Conservation (phyloP, 345 rosid genomes). For the Dipteronia sinensis region DNA sequence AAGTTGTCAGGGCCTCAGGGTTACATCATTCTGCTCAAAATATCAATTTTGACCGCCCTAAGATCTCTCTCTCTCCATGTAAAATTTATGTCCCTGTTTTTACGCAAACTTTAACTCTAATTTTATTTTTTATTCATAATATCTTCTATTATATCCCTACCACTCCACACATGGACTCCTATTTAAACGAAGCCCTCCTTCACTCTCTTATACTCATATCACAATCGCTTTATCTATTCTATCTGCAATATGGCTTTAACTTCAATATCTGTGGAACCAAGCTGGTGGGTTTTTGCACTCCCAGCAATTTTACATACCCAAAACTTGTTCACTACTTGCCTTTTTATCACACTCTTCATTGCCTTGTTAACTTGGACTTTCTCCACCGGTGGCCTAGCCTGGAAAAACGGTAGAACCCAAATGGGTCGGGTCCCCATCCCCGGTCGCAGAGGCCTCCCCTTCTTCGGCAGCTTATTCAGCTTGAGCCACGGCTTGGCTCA, state of each 20-base stretch:
- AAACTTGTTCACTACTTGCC: slow-evolving; percentile 12
- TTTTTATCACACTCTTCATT: slow-evolving; percentile 21
- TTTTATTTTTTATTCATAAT: background rate
- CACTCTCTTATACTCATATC: background rate
- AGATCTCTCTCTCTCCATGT: background rate
- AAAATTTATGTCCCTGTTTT: background rate
- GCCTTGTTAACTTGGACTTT: slow-evolving; percentile 36
- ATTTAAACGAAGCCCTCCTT: slow-evolving; percentile 1
- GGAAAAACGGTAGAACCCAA: slow-evolving; percentile 47
- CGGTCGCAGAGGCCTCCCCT: slow-evolving; percentile 46
- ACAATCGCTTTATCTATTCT: too few relatives aligned
- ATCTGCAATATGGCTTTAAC: slow-evolving; percentile 1
- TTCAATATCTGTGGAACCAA: slow-evolving; percentile 18
- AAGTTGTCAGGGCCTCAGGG: too few relatives aligned
- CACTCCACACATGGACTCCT: background rate
- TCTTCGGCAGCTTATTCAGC: slow-evolving; percentile 44
- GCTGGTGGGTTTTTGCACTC: slow-evolving; percentile 36
- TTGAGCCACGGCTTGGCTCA: slow-evolving; percentile 46
- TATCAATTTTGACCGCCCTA: too few relatives aligned
- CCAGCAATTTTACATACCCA: slow-evolving; percentile 29
- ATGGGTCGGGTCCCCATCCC: slow-evolving; percentile 40
- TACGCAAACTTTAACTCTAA: background rate
- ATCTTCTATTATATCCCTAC: background rate
- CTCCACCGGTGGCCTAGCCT: slow-evolving; percentile 45
- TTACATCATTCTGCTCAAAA: too few relatives aligned